These are phyloP conservation scores for Rosa hybrid DNA, from an alignment of 331 rosid species.

Conservation along the genomic window DNA sequence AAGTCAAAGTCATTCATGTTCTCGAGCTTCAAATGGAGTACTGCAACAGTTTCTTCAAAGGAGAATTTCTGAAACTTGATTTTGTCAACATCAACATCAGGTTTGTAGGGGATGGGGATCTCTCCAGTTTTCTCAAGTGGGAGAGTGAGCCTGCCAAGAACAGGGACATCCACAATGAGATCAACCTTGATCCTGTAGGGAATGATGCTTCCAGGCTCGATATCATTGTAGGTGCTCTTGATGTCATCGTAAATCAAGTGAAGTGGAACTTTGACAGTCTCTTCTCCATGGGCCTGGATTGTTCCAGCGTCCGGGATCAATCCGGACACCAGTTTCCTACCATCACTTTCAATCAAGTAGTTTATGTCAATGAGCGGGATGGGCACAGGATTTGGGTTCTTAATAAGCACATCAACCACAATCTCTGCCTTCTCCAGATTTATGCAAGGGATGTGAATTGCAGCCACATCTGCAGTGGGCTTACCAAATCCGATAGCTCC, in stretches of 20 bases:
- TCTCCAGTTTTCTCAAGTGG: conserved; percentile 94
- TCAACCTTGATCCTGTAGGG: conserved; percentile 80
- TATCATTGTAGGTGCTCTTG: conserved; percentile 65
- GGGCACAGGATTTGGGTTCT: conserved; percentile 94
- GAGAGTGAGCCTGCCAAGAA: conserved; percentile 76
- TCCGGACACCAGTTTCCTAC: conserved; percentile 85
- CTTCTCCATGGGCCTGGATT: conserved; percentile 80
- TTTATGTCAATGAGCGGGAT: conserved; percentile 83
- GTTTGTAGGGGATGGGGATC: conserved; percentile 95
- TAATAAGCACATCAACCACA: conserved; percentile 80
- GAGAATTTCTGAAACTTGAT: conserved; percentile 73
- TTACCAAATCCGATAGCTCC: conserved; percentile 83
- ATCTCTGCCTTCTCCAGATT: conserved; percentile 72
- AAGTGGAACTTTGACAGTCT: conserved; percentile 74
- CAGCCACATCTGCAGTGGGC: conserved; percentile 84
- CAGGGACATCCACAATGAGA: conserved; percentile 85
- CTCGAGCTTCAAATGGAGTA: conserved; percentile 84
- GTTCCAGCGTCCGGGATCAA: conserved; percentile 96
- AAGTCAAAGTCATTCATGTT: conserved; percentile 93
- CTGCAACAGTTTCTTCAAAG: conserved; percentile 82
- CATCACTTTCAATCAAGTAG: conserved; percentile 86
- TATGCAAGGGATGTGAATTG: conserved; percentile 61
- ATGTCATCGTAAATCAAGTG: conserved; percentile 77
- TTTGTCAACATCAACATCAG: conserved; percentile 87
- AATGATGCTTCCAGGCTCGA: conserved; percentile 80